These are phyloP conservation scores for Lyophyllum atratum DNA, from an alignment of 768 basidiomycete species.

Conservation along the genomic window DNA sequence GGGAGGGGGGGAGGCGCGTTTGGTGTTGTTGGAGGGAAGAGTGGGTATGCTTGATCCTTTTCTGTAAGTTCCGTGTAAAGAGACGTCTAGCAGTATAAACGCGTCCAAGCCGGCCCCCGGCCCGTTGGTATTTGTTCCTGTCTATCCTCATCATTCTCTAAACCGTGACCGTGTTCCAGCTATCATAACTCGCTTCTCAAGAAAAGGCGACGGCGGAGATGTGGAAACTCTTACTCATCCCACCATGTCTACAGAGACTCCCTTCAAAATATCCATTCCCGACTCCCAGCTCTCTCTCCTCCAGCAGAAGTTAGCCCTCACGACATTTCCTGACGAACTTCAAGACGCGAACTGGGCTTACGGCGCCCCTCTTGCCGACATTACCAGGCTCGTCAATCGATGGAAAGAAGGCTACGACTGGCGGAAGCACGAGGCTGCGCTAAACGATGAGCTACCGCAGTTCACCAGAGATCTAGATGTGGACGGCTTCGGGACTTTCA, in stretches of 20 bases:
- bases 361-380: conserved; percentile 49
- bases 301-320: conserved; percentile 45
- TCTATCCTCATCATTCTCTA: too few relatives aligned
- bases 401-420: conserved; percentile 61
- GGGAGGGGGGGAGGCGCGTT: conserved; percentile 40
- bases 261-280: conserved; percentile 51
- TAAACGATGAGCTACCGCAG: conserved; percentile 58
- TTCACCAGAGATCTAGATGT: conserved; percentile 56
- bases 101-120: too few relatives aligned
- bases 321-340: conserved; percentile 58
- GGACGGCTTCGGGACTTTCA: conserved; percentile 41
- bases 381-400: conserved; percentile 44
- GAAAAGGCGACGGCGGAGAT: too few relatives aligned
- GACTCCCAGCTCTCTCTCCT: conserved; percentile 43
- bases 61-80: too few relatives aligned
- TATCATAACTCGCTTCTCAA: too few relatives aligned
- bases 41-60: conserved; percentile 21
- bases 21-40: conserved; percentile 34
- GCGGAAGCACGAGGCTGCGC: conserved; percentile 49
- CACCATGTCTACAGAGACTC: conserved; percentile 16
- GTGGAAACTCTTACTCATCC: neutral
- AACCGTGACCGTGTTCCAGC: too few relatives aligned
- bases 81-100: too few relatives aligned
- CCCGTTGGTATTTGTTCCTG: too few relatives aligned
- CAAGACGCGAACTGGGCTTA: conserved; percentile 48